Evolutionary conservation across 2,329 filamentous ascomycete species (phyloP), one percentile per base, ranked within the genome.

Genomic region (Parastagonospora nodorum): DNA sequence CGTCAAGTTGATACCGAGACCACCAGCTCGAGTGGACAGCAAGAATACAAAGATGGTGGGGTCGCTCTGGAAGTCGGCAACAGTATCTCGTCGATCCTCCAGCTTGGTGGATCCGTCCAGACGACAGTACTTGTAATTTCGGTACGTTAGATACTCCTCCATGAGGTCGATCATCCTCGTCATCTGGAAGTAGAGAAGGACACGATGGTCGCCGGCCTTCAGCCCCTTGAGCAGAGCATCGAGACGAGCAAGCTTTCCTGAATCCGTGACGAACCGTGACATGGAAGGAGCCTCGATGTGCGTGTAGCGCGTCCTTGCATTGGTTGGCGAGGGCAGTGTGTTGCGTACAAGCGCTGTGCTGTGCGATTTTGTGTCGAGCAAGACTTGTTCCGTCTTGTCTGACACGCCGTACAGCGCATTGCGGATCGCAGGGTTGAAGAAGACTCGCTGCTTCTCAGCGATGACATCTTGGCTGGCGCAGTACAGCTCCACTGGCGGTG

Each of bases 171-270:
- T 97, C 94, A 99, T 99, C 69, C 90, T 89, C 4, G 94, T 99
- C 94, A 99, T 99, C 80, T 99, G 94, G 89, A 99, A 99, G 82
- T 99, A 99, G 15, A 99, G 80, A 46, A 99, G 81, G 16, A 99
- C 94, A 68, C 94, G 92, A 65, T 99, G 94, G 31, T 89, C 89
- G 57, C 89, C 90, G 55, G 91, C 88, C 82, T 97, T 99, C 67
- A 99, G 86, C 73, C 92, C 84, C 71, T 89, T 89, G 11, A 99
- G 82, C 14, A 99, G 81, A 60, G 90, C 82, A 71, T 99, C 94
- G 43, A 99, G 81, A 69, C 92, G 91, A 40, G 92, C 92, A 53
- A 99, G 84, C 78, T 99, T 99, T 69, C 94, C 94, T 45, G 92
- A 96, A 75, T 97, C 94, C 1, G 93, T 97, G 51, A 99, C 94